Conservation (phyloP, 352 stramenopile genomes). For the Pythium phragmiticola region DNA sequence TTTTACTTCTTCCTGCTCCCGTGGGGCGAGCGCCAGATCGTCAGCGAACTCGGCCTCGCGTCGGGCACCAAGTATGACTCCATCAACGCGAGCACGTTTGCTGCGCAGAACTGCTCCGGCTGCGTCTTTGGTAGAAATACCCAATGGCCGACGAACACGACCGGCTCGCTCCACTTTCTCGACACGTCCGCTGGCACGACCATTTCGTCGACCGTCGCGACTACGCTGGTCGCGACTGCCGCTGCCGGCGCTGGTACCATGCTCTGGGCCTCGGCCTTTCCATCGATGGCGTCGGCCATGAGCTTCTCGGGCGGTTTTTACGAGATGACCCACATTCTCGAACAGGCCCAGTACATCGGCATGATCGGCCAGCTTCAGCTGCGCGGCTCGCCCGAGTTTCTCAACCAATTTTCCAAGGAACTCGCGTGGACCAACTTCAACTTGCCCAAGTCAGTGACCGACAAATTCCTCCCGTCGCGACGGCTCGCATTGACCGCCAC, state of each 20-base stretch:
- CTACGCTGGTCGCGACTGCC: slow-evolving; percentile 53
- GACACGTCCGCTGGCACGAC: slow-evolving; percentile 66
- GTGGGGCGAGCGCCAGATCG: slow-evolving; percentile 78
- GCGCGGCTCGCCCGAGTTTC: slow-evolving; percentile 67
- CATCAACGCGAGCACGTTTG: slow-evolving; percentile 47
- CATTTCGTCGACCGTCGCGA: slow-evolving; percentile 64
- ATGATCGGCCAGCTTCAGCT: slow-evolving; percentile 84
- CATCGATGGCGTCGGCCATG: slow-evolving; percentile 54
- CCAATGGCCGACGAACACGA: slow-evolving; percentile 79
- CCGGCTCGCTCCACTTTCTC: slow-evolving; percentile 63
- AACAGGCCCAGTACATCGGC: slow-evolving; percentile 82
- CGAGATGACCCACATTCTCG: slow-evolving; percentile 85
- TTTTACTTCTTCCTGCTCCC: slow-evolving; percentile 76
- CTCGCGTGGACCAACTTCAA: slow-evolving; percentile 89
- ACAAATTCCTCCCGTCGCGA: slow-evolving; percentile 24
- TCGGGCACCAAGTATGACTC: slow-evolving; percentile 47
- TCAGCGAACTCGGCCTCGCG: slow-evolving; percentile 44
- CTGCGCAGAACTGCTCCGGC: slow-evolving; percentile 76
- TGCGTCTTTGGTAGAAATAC: slow-evolving; percentile 83
- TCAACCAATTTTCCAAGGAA: slow-evolving; percentile 79
- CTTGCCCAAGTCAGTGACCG: slow-evolving; percentile 50
- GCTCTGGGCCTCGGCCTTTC: slow-evolving; percentile 69
- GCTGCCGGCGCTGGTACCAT: slow-evolving; percentile 57
- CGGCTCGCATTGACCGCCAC: slow-evolving; percentile 15
- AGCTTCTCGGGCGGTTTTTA: slow-evolving; percentile 77